phyloP scores from a whole-genome alignment of 345 rosid genomes.

The Luvunga scandens region DNA sequence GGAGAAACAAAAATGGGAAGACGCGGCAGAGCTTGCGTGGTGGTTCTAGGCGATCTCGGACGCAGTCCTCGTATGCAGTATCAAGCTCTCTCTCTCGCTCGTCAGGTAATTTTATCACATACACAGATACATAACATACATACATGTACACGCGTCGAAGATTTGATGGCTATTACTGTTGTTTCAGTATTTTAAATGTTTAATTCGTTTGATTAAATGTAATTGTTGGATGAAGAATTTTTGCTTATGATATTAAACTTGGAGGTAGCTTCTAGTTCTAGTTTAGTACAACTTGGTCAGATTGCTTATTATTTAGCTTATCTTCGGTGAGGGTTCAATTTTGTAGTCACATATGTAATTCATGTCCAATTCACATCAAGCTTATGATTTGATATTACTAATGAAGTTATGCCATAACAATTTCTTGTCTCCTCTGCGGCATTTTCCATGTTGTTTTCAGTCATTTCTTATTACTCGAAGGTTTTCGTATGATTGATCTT shows the following conservation, averaged over 20 bases:
- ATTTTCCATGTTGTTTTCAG: not conserved
- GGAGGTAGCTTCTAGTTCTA: not conserved
- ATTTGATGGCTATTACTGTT: not conserved
- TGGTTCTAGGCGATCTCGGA: constrained; percentile 92
- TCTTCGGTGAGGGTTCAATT: not conserved
- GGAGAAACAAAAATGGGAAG: constrained; percentile 34
- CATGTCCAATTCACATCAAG: not conserved
- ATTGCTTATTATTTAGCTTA: not conserved
- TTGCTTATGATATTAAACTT: not conserved
- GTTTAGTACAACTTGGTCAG: not conserved
- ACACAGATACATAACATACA: not conserved
- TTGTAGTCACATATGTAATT: not conserved
- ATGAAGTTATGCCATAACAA: not conserved
- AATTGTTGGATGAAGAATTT: not conserved
- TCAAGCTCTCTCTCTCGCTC: constrained; percentile 91
- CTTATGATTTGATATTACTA: not conserved
- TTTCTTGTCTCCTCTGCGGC: not conserved
- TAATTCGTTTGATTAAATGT: not conserved
- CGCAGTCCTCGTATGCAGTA: constrained; percentile 99
- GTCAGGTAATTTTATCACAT: constrained; percentile 49
- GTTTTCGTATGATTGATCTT: not conserved
- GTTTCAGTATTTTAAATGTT: not conserved
- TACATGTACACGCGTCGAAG: too few relatives aligned
- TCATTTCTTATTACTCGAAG: not conserved
- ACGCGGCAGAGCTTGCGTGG: constrained; percentile 88